Base-by-base conservation (phyloP, 257 asterid genomes). In the Galeopsis tetrahit region DNA sequence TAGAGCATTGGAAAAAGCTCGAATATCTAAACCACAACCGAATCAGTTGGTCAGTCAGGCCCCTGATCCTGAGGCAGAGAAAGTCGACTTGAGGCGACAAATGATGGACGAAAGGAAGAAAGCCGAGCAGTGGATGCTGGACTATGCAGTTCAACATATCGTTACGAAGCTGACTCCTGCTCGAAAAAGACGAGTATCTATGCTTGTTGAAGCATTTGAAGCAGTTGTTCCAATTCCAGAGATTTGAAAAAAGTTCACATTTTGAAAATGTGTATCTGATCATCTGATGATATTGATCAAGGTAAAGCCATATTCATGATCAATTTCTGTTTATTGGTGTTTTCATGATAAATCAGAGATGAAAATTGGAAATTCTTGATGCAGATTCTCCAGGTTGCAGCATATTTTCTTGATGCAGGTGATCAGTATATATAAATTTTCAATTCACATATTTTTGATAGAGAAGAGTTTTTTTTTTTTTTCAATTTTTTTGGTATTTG, bases 191-290 rank as follows among this genome's bases (percentile, higher is more conserved):
- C 79, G 94, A 80, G 99, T 95, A 61, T 84, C 89, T 4, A 89
- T 92, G 99, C 98, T 95, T 7, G 98, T 95, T 10, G 99, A 92
- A 81, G 96, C 99, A 38, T 95, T 95, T 61, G 98, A 95, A 83
- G 96, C 99, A 71, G 92, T 95, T 14, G 98, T 95, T 80, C 99
- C 98, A 7, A 81, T 95, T 55, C 96, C 99, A 28, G 92, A 86
- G 10, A 49, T 64, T 31, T 92, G 77, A 79, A 55, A 11, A 35
- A 34, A 17, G 42, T 39, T 55, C 56, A 10, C 43, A 46, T 56
- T 57, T 2, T 2, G 39, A n/a, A 11, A 28, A 40, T 63, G 64
- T 64, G 10, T 28, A 48, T 72, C 15, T 55, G 28, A 57, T 21
- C 13, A 38, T 62, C 4, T 21, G 66, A 38, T 48, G 28, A 55